A percentile compares a stretch with the other conserved stretches of the same genome.
Evolutionary conservation across 2,329 filamentous ascomycete species (phyloP).

Genomic region (Sclerotinia minor): DNA sequence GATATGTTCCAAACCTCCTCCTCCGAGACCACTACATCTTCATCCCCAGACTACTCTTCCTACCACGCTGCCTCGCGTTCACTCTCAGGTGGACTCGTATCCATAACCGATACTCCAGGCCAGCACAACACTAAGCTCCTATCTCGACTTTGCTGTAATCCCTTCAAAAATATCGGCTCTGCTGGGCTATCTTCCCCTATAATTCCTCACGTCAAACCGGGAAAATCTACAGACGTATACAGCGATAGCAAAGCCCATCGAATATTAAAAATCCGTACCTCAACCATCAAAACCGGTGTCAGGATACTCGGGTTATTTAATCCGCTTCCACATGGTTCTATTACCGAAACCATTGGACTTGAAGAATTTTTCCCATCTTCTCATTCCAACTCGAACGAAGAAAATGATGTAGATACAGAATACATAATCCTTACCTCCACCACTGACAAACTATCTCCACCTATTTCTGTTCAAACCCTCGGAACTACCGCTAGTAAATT

Average conservation of each 20-base stretch:
- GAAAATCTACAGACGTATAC: constrained; percentile 26
- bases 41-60: constrained; percentile 20
- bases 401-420: neutral
- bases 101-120: constrained; percentile 27
- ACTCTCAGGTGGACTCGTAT: constrained; percentile 28
- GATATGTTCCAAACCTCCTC: constrained; percentile 29
- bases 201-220: constrained; percentile 20
- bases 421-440: constrained; percentile 2
- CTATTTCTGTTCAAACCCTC: neutral
- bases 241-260: constrained; percentile 13
- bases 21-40: no score
- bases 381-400: neutral
- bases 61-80: constrained; percentile 27
- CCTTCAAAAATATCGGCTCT: neutral
- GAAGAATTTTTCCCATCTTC: neutral
- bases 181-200: neutral
- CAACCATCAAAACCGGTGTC: constrained; percentile 16
- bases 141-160: neutral
- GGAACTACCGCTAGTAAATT: neutral
- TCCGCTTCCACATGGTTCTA: neutral
- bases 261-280: constrained; percentile 23
- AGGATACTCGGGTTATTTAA: constrained; percentile 26
- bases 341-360: neutral
- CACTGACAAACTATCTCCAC: neutral
- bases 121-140: constrained; percentile 23